phyloP scores from a whole-genome alignment of 2,329 filamentous ascomycete genomes.

The Teratosphaeria epicoccoides region DNA sequence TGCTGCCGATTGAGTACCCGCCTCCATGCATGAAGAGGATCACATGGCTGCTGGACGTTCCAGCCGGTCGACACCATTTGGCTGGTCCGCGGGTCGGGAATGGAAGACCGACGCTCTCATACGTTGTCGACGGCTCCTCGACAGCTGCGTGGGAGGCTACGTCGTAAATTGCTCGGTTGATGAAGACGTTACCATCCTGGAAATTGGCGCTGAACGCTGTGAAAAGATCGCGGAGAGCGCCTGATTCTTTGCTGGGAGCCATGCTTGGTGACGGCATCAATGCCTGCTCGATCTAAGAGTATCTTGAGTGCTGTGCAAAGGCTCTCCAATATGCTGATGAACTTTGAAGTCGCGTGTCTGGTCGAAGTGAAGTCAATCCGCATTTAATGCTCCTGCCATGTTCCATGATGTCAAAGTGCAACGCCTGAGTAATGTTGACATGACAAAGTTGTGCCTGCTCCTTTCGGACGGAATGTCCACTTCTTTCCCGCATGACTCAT shows the following conservation, averaged over 20 bases:
- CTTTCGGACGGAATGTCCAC: neutral
- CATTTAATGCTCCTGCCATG: neutral
- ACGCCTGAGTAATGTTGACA: neutral
- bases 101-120: constrained; percentile 10
- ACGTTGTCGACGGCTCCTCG: constrained; percentile 15
- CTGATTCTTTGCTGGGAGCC: constrained; percentile 19
- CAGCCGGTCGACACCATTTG: constrained; percentile 13
- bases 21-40: constrained; percentile 18
- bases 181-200: constrained; percentile 8
- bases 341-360: too few relatives aligned
- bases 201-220: constrained; percentile 9
- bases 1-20: constrained; percentile 17
- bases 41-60: constrained; percentile 14
- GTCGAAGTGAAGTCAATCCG: neutral
- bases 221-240: constrained; percentile 13
- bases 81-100: constrained; percentile 10
- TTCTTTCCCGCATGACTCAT: neutral
- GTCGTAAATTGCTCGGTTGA: constrained; percentile 16
- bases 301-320: too few relatives aligned
- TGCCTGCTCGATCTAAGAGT: too few relatives aligned
- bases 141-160: constrained; percentile 14
- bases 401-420: neutral
- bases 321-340: too few relatives aligned
- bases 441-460: neutral
- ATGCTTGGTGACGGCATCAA: constrained; percentile 8